These are phyloP conservation scores for Gonapodya sp. DNA, from an alignment of 192 early-diverging fungal species.

Conservation along the genomic window DNA sequence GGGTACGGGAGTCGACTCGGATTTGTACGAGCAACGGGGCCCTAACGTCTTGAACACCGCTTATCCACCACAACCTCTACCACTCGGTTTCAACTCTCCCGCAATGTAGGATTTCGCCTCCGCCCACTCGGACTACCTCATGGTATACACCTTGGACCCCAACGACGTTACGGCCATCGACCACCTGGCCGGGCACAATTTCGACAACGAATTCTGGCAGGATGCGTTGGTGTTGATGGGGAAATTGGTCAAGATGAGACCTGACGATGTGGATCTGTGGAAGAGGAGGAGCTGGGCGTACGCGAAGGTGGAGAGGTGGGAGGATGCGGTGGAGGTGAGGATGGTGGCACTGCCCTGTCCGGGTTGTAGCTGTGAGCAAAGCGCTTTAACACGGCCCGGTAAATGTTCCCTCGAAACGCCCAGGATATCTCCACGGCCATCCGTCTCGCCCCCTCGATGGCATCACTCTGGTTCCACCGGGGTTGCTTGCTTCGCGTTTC, in stretches of 20 bases:
- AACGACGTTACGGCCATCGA: not conserved
- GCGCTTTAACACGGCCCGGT: too few species aligned
- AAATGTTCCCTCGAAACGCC: too few species aligned
- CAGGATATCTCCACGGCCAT: not conserved
- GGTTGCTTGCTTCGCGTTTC: not conserved
- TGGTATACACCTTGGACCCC: not conserved
- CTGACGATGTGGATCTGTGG: not conserved
- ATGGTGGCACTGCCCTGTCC: not conserved
- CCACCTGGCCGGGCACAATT: not conserved
- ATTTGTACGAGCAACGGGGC: too few species aligned
- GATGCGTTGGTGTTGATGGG: not conserved
- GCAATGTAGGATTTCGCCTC: not conserved
- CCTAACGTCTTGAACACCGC: too few species aligned
- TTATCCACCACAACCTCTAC: too few species aligned
- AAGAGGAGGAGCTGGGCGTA: not conserved
- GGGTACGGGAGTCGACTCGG: too few species aligned
- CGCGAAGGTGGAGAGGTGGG: not conserved
- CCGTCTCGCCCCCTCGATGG: not conserved
- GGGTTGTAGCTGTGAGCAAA: too few species aligned
- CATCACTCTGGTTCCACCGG: not conserved
- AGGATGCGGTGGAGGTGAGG: not conserved
- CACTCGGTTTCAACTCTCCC: too few species aligned
- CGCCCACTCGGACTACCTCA: not conserved
- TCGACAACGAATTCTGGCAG: not conserved
- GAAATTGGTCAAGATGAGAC: not conserved